A percentile compares a stretch with the other conserved stretches of the same genome.
phyloP scores from a whole-genome alignment of 2,329 filamentous ascomycete genomes.

The Claviceps spartinae region DNA sequence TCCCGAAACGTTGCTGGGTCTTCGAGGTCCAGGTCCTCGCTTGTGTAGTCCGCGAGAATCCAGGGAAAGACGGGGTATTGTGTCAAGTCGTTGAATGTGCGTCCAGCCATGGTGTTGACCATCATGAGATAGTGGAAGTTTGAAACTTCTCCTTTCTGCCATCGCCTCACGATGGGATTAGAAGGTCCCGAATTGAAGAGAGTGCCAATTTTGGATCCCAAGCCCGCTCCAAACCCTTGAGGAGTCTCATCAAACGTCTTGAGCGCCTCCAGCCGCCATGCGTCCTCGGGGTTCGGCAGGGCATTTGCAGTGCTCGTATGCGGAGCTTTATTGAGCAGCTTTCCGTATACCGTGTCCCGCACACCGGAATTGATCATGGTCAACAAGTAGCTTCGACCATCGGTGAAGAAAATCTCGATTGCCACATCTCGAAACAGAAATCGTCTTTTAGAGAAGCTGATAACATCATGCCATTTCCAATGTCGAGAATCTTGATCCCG shows the following conservation, averaged over 20 bases:
- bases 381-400: constrained; percentile 86
- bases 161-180: constrained; percentile 75
- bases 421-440: constrained; percentile 93
- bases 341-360: constrained; percentile 69
- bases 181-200: constrained; percentile 76
- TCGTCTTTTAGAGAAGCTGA: constrained; percentile 88
- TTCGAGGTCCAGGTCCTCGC: constrained; percentile 76
- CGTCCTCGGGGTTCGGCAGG: constrained; percentile 67
- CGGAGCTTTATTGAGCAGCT: constrained; percentile 65
- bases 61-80: constrained; percentile 98
- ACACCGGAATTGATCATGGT: constrained; percentile 63
- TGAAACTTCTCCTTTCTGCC: constrained; percentile 88
- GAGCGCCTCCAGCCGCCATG: constrained; percentile 81
- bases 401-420: constrained; percentile 94
- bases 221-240: constrained; percentile 56
- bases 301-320: constrained; percentile 59
- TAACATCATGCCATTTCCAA: constrained; percentile 90
- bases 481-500: constrained; percentile 69
- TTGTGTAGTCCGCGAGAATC: constrained; percentile 92
- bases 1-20: constrained; percentile 81
- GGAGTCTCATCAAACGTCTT: constrained; percentile 48
- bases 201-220: constrained; percentile 82
- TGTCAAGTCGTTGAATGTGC: constrained; percentile 95
- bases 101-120: constrained; percentile 90
- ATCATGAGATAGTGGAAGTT: constrained; percentile 99